Percentiles rank a stretch among this genome's conserved stretches.
Evolutionary conservation across 2,329 filamentous ascomycete genomes (phyloP).

Genomic region (Penicillium sp.): DNA sequence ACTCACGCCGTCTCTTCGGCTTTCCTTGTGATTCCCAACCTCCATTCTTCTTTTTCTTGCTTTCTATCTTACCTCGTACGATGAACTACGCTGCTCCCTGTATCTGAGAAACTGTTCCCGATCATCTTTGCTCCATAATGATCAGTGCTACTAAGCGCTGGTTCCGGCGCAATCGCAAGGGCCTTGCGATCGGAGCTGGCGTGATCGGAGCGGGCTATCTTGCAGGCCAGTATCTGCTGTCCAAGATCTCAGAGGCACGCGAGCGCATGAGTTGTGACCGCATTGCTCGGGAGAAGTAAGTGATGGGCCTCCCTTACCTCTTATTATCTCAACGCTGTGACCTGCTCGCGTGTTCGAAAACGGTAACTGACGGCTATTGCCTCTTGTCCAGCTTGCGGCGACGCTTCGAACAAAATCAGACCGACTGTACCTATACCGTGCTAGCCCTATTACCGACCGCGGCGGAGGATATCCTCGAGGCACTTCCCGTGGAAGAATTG

Average conservation of each 20-base stretch:
- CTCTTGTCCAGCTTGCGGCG: too few species aligned
- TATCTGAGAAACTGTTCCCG: too few species aligned
- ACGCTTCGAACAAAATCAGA: constrained; percentile 98
- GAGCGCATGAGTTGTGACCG: constrained; percentile 95
- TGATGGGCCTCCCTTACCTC: too few species aligned
- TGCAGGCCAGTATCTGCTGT: constrained; percentile 82
- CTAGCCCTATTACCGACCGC: constrained; percentile 89
- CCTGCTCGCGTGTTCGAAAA: too few species aligned
- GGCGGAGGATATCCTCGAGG: constrained; percentile 76
- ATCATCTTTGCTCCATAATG: too few species aligned
- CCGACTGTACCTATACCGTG: constrained; percentile 95
- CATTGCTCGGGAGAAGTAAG: constrained; percentile 97
- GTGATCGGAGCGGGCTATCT: constrained; percentile 84
- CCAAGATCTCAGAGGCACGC: constrained; percentile 82
- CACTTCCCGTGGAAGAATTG: constrained; percentile 83
- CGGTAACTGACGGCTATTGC: too few species aligned
- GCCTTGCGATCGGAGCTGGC: constrained; percentile 77
- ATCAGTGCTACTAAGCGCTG: constrained; percentile 72
- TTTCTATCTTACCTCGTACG: too few species aligned
- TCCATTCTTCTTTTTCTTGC: too few species aligned
- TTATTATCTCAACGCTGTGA: too few species aligned
- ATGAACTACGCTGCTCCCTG: too few species aligned
- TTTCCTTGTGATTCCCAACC: too few species aligned
- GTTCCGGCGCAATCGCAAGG: constrained; percentile 84
- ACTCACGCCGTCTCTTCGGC: too few species aligned